A percentile compares a stretch with the other conserved stretches of the same genome.
These are phyloP conservation scores for Kuraishia molischiana DNA, from an alignment of 805 yeast genomes.

Conservation along the genomic window DNA sequence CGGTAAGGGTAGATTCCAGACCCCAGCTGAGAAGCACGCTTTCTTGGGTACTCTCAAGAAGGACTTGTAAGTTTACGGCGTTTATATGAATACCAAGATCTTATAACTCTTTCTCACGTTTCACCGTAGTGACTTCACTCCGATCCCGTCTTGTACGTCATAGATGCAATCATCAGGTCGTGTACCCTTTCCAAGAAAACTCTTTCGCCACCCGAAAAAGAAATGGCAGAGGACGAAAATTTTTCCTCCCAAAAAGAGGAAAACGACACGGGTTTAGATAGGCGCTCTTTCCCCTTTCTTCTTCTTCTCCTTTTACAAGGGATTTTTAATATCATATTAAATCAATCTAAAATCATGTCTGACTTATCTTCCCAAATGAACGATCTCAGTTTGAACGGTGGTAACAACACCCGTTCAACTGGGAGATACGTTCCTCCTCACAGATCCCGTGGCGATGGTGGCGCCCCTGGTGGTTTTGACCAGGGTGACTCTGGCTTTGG, in stretches of 20 bases:
- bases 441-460: slow-evolving; percentile 13
- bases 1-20: slow-evolving; percentile 99
- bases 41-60: slow-evolving; percentile 99
- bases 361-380: slow-evolving; percentile 23
- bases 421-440: slow-evolving; percentile 19
- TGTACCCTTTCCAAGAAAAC: no score
- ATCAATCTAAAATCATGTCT: slow-evolving; percentile 4
- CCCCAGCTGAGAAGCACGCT: slow-evolving; percentile 99
- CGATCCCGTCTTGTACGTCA: no score
- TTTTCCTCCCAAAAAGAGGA: no score
- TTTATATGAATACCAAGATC: slow-evolving; percentile 1
- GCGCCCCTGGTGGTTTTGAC: slow-evolving; percentile 18
- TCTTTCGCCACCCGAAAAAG: no score
- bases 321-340: not conserved
- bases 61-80: slow-evolving; percentile 78
- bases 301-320: slow-evolving; percentile 1
- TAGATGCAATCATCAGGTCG: no score
- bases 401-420: no score
- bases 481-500: slow-evolving; percentile 19
- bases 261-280: no score
- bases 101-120: not conserved
- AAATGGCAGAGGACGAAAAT: no score
- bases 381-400: slow-evolving; percentile 40
- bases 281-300: slow-evolving; percentile 3
- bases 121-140: no score